phyloP scores from a whole-genome alignment of 208 protist genomes.

The Naegleria lovaniensis region DNA sequence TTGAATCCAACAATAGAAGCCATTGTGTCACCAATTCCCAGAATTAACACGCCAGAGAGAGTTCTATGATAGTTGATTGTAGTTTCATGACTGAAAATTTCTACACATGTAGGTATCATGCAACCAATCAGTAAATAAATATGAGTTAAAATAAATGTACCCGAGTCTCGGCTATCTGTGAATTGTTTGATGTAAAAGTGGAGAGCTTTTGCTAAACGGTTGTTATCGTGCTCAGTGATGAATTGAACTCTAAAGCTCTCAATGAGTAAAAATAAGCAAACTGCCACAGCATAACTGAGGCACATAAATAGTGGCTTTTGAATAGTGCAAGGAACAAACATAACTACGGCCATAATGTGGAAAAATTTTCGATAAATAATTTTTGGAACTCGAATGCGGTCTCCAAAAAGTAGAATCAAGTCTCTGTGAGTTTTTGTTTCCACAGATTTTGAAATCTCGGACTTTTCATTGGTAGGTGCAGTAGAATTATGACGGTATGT shows the following conservation, averaged over 20 bases:
- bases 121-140: conserved; percentile 16
- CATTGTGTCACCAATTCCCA: conserved; percentile 16
- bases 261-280: not conserved
- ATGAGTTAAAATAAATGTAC: not conserved
- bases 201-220: not conserved
- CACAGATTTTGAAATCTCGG: not conserved
- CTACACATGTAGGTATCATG: not conserved
- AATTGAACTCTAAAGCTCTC: not conserved
- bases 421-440: not conserved
- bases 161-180: not conserved
- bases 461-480: no score
- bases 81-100: not conserved
- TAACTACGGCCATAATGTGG: not conserved
- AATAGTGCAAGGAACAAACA: conserved; percentile 2
- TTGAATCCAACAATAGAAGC: not conserved
- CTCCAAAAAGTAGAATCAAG: not conserved
- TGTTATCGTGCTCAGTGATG: not conserved
- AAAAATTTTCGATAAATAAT: conserved; percentile 18
- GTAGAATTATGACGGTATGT: no score
- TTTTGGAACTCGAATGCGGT: not conserved
- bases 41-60: not conserved
- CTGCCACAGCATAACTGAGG: not conserved
- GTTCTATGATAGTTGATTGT: not conserved
- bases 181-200: not conserved
- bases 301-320: not conserved